A percentile compares a stretch with the other conserved stretches of the same genome.
Conservation (phyloP, 1,139 yeast species). For the Zygosaccharomyces sapae region DNA sequence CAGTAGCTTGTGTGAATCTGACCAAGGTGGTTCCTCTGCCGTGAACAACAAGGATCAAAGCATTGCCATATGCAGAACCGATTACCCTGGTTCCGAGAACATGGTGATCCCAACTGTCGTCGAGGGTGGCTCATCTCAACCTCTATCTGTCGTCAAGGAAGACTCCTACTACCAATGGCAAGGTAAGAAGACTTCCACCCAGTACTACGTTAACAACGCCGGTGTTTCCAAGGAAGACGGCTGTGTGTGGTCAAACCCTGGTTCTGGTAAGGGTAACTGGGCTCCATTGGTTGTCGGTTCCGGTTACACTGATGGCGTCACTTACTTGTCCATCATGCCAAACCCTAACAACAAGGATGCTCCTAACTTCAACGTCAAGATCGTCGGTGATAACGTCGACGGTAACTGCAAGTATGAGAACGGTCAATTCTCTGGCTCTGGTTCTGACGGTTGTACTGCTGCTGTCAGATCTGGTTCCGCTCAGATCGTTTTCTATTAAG, state of each 20-base stretch:
- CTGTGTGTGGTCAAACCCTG: slow-evolving; percentile 84
- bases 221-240: slow-evolving; percentile 88
- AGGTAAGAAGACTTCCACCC: slow-evolving; percentile 84
- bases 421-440: slow-evolving; percentile 71
- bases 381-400: slow-evolving; percentile 62
- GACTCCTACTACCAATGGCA: slow-evolving; percentile 74
- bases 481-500: slow-evolving; percentile 39
- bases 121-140: slow-evolving; percentile 58
- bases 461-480: slow-evolving; percentile 82
- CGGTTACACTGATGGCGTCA: slow-evolving; percentile 70
- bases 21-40: slow-evolving; percentile 63
- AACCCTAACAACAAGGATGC: slow-evolving; percentile 80
- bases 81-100: slow-evolving; percentile 98
- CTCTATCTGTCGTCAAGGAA: slow-evolving; percentile 76
- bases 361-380: slow-evolving; percentile 82
- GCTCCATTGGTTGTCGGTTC: slow-evolving; percentile 96
- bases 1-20: slow-evolving; percentile 80
- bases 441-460: slow-evolving; percentile 85
- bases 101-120: slow-evolving; percentile 92
- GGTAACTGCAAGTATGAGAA: slow-evolving; percentile 80
- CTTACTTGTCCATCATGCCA: slow-evolving; percentile 90
- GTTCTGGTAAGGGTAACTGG: slow-evolving; percentile 92
- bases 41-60: slow-evolving; percentile 57
- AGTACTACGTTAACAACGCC: slow-evolving; percentile 94
- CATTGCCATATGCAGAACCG: slow-evolving; percentile 93